A percentile compares a stretch with the other conserved stretches of the same genome.
Evolutionary conservation across 352 stramenopile species (phyloP).

Genomic region (Globisporangium cederbergense): DNA sequence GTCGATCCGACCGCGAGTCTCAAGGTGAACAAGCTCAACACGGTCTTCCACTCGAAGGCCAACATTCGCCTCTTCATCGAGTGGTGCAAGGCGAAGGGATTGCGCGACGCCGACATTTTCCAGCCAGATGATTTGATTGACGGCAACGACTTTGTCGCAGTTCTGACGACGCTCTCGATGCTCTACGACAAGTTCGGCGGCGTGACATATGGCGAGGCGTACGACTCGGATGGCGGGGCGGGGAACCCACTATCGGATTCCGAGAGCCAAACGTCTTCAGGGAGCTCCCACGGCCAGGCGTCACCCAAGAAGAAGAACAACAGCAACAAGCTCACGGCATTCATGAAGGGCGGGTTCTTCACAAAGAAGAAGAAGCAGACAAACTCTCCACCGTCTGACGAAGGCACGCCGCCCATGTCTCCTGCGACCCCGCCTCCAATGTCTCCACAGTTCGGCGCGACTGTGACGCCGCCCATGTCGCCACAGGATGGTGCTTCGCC

Average conservation of each 20-base stretch:
- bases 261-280: conserved; percentile 58
- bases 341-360: conserved; percentile 82
- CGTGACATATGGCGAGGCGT: conserved; percentile 47
- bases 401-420: conserved; percentile 53
- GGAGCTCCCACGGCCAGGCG: conserved; percentile 39
- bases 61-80: conserved; percentile 83
- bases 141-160: conserved; percentile 49
- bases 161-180: conserved; percentile 78
- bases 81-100: conserved; percentile 68
- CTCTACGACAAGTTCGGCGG: conserved; percentile 81
- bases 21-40: conserved; percentile 88
- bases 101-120: conserved; percentile 76
- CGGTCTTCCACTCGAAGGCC: conserved; percentile 83
- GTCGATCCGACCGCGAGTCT: conserved; percentile 71
- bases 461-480: conserved; percentile 21
- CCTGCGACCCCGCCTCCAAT: conserved; percentile 48
- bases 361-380: conserved; percentile 63
- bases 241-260: conserved; percentile 67
- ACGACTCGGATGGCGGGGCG: conserved; percentile 37
- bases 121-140: conserved; percentile 76
- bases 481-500: conserved; percentile 12
- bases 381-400: conserved; percentile 22
- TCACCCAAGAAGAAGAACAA: conserved; percentile 55
- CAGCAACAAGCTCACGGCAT: conserved; percentile 72
- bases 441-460: conserved; percentile 37